Evolutionary conservation across 331 rosid genomes (phyloP), one percentile per base, ranked within the genome.

Genomic region (Dryas integrifolia): DNA sequence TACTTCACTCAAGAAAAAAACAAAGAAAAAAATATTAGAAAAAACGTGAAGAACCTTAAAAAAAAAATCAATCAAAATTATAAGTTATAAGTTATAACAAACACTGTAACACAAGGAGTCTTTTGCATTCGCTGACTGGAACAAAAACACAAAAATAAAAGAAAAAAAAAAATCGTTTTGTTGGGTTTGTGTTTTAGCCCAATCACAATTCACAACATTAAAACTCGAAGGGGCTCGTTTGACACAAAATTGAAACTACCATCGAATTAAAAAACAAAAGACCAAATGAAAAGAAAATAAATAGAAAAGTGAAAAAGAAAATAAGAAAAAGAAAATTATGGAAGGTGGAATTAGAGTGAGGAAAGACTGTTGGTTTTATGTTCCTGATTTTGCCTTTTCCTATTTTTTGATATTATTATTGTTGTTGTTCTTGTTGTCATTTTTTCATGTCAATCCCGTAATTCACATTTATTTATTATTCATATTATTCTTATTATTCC

Each of bases 341-440:
- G 85, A 86, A 86, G 87, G 91, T 80, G 84, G 88, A 79, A 81
- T 86, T 81, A 77, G 85, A 83, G 59, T 84, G 82, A 82, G 72
- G 84, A 70, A 67, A 56, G 58, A 82, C 80, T 86, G 81, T 75
- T 74, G 77, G 81, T 87, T 72, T 80, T 66, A 78, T 81, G 86
- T 67, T 79, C 76, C 73, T 76, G 82, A 87, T 80, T 84, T 71
- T 71, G 67, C 72, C 69, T 76, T 57, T 79, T 77, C 69, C 69
- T 63, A 79, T 68, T 82, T 83, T 70, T 81, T 82, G 69, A 74
- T 71, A 41, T 75, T 83, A 67, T 64, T 57, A 4, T 67, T 65
- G 57, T 53, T 44, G 44, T 58, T 55, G 72, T 55, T 79, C 59
- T 62, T 73, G 65, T 65, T 73, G 80, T 75, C 85, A 80, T 87